phyloP scores from a whole-genome alignment of 1,284 basidiomycete genomes.

The Cutaneotrichosporon daszewskae region DNA sequence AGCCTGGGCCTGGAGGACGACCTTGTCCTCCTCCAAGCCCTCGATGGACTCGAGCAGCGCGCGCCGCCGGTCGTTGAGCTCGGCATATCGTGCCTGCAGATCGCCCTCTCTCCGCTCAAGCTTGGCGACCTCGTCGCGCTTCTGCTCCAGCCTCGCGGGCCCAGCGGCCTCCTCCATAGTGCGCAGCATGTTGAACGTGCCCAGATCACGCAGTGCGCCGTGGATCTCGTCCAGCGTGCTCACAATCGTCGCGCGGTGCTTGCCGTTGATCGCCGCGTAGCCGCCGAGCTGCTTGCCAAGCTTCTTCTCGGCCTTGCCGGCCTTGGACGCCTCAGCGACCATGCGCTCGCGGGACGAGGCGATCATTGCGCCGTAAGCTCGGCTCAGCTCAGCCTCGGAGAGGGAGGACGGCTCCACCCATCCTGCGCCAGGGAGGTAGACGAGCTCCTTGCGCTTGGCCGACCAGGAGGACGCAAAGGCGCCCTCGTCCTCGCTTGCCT shows the following conservation, averaged over 20 bases:
- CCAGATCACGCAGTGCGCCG: constrained; percentile 62
- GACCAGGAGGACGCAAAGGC: constrained; percentile 62
- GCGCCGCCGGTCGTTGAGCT: constrained; percentile 66
- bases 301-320: constrained; percentile 87
- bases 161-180: constrained; percentile 67
- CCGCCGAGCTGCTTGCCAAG: constrained; percentile 81
- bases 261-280: constrained; percentile 72
- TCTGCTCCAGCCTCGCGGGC: constrained; percentile 63
- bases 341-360: constrained; percentile 65
- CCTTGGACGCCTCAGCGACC: constrained; percentile 72
- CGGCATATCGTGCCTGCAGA: constrained; percentile 75
- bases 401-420: constrained; percentile 67
- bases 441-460: constrained; percentile 56
- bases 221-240: constrained; percentile 67
- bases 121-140: constrained; percentile 76
- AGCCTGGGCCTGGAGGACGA: constrained; percentile 15
- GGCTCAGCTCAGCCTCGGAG: constrained; percentile 56
- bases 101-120: constrained; percentile 68
- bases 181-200: constrained; percentile 68
- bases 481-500: constrained; percentile 59
- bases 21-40: constrained; percentile 44
- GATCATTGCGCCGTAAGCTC: constrained; percentile 62
- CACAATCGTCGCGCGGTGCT: constrained; percentile 61
- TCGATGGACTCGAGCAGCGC: constrained; percentile 60
- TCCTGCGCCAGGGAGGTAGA: constrained; percentile 56